Conservation (phyloP, 257 asterid species). For the Dorcoceras hygrometricum region DNA sequence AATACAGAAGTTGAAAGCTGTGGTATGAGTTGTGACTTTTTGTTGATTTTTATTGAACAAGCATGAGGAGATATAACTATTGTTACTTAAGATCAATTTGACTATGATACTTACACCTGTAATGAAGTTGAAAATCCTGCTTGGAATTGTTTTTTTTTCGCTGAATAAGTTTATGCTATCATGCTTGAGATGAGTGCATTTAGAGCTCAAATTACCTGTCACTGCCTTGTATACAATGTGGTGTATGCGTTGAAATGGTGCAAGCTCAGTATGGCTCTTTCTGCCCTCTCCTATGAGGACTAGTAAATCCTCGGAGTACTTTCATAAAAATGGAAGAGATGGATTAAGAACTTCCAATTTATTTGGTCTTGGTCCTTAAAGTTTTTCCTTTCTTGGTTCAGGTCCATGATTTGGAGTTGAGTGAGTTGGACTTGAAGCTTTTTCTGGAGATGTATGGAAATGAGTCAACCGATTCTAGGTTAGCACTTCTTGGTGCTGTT, state of each 20-base stretch:
- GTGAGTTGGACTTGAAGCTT: slow-evolving; percentile 63
- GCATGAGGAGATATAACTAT: neutral
- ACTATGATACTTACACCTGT: neutral
- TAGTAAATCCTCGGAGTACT: neutral
- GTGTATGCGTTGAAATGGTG: neutral
- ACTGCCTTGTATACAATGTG: slow-evolving; percentile 3
- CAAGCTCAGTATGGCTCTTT: neutral
- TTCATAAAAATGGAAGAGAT: slow-evolving; percentile 2
- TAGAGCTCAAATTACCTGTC: slow-evolving; percentile 1
- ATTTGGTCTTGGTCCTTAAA: neutral
- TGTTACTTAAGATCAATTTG: slow-evolving; percentile 9
- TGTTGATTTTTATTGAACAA: neutral
- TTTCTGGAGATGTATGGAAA: slow-evolving; percentile 64
- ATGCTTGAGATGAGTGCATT: neutral
- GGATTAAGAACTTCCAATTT: slow-evolving; percentile 18
- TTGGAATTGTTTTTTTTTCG: neutral
- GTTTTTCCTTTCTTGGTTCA: slow-evolving; percentile 36
- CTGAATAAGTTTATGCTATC: neutral
- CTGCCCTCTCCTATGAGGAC: neutral
- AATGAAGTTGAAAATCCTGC: neutral
- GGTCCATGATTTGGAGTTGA: slow-evolving; percentile 68
- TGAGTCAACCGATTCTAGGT: slow-evolving; percentile 79
- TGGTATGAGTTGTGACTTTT: slow-evolving; percentile 47
- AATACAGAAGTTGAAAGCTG: slow-evolving; percentile 59
- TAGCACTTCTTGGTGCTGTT: slow-evolving; percentile 22